A percentile compares a stretch with the other conserved stretches of the same genome.
phyloP scores from a whole-genome alignment of 83 land plant genomes.

The Diphasiastrum complanatum region DNA sequence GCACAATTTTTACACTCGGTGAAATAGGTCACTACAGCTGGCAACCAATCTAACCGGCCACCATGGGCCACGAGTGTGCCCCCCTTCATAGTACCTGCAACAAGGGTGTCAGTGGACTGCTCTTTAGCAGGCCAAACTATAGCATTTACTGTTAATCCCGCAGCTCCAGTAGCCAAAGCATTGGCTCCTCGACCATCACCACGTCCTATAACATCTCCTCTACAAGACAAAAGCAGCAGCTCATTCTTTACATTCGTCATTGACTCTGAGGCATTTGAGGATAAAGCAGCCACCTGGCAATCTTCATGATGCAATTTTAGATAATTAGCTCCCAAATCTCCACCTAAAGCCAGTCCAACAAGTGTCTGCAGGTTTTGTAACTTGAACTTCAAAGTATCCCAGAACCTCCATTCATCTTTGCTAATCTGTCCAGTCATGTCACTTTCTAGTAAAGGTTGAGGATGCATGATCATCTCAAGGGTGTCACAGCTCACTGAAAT shows the following conservation, averaged over 20 bases:
- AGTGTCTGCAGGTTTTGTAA: constrained; percentile 31
- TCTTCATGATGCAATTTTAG: constrained; percentile 60
- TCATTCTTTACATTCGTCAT: constrained; percentile 22
- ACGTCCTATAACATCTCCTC: constrained; percentile 46
- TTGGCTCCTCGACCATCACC: constrained; percentile 91
- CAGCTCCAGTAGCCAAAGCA: constrained; percentile 56
- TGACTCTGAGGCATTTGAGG: constrained; percentile 7
- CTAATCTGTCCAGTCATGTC: too few species aligned
- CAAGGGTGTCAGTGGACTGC: constrained; percentile 20
- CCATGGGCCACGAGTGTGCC: constrained; percentile 78
- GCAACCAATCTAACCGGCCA: constrained; percentile 84
- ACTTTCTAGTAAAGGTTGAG: too few species aligned
- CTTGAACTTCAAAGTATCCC: constrained; percentile 19
- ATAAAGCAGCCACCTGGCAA: constrained; percentile 56
- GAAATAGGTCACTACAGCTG: constrained; percentile 51
- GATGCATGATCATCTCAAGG: constrained; percentile 31
- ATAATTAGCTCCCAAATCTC: constrained; percentile 40
- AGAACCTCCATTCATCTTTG: too few species aligned
- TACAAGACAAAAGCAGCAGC: constrained; percentile 54
- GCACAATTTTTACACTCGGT: constrained; percentile 1
- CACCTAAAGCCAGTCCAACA: constrained; percentile 61
- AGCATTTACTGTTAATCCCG: constrained; percentile 45
- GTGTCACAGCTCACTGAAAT: constrained; percentile 54
- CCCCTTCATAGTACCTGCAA: constrained; percentile 50
- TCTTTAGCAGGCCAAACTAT: constrained; percentile 24